Evolutionary conservation across 2,329 filamentous ascomycete genomes (phyloP), one percentile per base, ranked within the genome.

Genomic region (Phyllosticta citriasiana): DNA sequence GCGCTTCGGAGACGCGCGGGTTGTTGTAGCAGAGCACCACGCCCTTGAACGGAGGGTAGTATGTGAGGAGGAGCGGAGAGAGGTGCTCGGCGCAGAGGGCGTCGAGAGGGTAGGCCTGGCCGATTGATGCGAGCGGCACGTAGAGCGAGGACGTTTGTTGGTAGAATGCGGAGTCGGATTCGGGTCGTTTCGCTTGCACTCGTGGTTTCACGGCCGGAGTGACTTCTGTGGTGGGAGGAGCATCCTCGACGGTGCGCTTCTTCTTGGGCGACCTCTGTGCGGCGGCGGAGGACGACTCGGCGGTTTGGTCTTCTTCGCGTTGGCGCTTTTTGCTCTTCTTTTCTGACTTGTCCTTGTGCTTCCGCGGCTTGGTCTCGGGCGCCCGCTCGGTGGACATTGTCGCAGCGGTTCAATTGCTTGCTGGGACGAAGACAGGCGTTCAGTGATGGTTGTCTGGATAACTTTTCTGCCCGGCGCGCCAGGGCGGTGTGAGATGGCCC

Each of bases 71-170:
- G 6, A 92, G 80, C 9, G 88, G 88, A 50, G 85, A 85, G 61
- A 94, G 82, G 70, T 92, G 85, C 69, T 92, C 88, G 63, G 86
- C 83, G 70, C 87, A 85, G 64, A 88, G 81, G 62, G 84, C 87
- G 66, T 88, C 85, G 65, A 91, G 76, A 0, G 89, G 88, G 62
- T 84, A 82, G 63, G 82, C 79, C 74, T 89, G 88, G 53, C 87
- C 86, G 50, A 84, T 78, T 10, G 89, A 88, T 64, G 85, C 88
- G 64, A 94, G 79, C 1, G 88, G 84, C 65, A 92, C 82, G 76
- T 89, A 92, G 67, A 96, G 83, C 1, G 92, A 92, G 52, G 90
- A 83, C 24, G 88, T 91, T 69, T 93, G 87, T 27, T 85, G 83
- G 71, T 86, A 85, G 75, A 96, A 93, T 16, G 92, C 66, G 26